Conservation (phyloP, 805 yeast genomes). For the Monosporozyma unispora region DNA sequence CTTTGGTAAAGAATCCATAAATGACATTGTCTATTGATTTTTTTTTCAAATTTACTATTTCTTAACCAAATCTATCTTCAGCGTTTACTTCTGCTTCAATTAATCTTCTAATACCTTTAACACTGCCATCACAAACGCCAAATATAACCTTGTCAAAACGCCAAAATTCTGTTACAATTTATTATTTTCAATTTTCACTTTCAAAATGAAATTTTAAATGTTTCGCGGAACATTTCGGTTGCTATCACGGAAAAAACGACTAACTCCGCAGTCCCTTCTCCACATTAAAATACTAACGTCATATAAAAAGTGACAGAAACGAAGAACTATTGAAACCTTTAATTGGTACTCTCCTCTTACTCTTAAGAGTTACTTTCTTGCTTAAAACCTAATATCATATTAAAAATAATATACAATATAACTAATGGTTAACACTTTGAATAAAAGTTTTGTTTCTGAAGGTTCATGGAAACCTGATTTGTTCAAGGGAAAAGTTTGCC, state of each 20-base stretch:
- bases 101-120: too few species aligned
- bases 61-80: too few species aligned
- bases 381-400: too few species aligned
- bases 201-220: too few species aligned
- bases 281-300: neutral
- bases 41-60: neutral
- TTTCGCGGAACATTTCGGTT: too few species aligned
- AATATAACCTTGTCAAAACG: neutral
- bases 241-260: neutral
- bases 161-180: neutral
- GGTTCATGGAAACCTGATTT: constrained; percentile 47
- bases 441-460: constrained; percentile 20
- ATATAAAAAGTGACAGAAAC: neutral
- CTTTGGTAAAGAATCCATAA: constrained; percentile 10
- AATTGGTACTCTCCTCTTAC: neutral
- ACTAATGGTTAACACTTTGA: constrained; percentile 24
- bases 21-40: neutral
- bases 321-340: neutral
- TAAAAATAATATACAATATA: too few species aligned
- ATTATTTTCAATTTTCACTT: too few species aligned
- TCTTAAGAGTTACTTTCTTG: too few species aligned
- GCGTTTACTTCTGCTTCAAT: too few species aligned
- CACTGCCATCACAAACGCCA: too few species aligned
- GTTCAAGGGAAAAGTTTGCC: constrained; percentile 77
- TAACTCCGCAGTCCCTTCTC: neutral